phyloP scores from a whole-genome alignment of 805 yeast genomes.

The Cyberlindnera petersonii region DNA sequence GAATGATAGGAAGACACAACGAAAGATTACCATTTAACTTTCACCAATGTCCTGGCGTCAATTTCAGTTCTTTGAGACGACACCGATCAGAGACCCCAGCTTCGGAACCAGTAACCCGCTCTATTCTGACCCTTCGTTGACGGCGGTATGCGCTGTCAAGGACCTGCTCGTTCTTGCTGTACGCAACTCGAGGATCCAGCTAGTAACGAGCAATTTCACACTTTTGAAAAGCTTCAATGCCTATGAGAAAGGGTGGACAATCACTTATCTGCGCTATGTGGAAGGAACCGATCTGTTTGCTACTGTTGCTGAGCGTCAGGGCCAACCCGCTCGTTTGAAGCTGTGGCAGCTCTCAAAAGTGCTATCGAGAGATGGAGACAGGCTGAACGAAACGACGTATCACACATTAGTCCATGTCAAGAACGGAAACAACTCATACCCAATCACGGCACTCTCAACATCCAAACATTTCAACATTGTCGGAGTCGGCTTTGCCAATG shows the following conservation, averaged over 20 bases:
- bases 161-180: slow-evolving; percentile 59
- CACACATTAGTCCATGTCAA: slow-evolving; percentile 59
- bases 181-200: slow-evolving; percentile 47
- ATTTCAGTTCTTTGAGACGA: slow-evolving; percentile 78
- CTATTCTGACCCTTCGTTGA: slow-evolving; percentile 73
- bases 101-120: slow-evolving; percentile 57
- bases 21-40: too few relatives aligned
- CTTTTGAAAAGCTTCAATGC: slow-evolving; percentile 53
- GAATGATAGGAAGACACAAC: too few relatives aligned
- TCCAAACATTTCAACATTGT: slow-evolving; percentile 56
- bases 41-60: slow-evolving; percentile 59
- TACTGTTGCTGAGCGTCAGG: slow-evolving; percentile 72
- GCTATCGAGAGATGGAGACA: slow-evolving; percentile 24
- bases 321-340: slow-evolving; percentile 61
- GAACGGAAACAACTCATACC: slow-evolving; percentile 75
- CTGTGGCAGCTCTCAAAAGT: slow-evolving; percentile 69
- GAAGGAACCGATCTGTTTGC: slow-evolving; percentile 50
- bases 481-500: slow-evolving; percentile 81
- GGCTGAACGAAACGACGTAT: slow-evolving; percentile 40
- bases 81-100: slow-evolving; percentile 83
- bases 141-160: slow-evolving; percentile 58
- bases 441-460: slow-evolving; percentile 62
- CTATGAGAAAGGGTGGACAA: slow-evolving; percentile 59
- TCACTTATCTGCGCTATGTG: slow-evolving; percentile 52
- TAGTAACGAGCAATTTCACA: slow-evolving; percentile 49